Percentiles rank a stretch among this genome's conserved stretches.
These are phyloP conservation scores for Phlebopus sp. DNA, from an alignment of 1,284 basidiomycete genomes.

Conservation along the genomic window DNA sequence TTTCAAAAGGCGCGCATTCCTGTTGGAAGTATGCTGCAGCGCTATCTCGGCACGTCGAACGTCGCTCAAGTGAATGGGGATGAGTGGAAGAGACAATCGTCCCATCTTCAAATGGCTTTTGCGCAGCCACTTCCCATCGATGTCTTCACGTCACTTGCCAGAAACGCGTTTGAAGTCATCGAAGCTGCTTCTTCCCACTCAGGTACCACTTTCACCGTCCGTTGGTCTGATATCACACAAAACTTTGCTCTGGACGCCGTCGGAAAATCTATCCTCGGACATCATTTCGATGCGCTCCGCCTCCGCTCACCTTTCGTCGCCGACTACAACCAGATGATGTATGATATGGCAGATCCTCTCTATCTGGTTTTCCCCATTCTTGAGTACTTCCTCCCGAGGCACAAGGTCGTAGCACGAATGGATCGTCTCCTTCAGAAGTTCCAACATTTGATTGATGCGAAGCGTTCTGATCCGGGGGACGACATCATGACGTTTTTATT, in stretches of 20 bases:
- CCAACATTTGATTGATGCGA: background rate
- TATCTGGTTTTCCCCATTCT: conserved; percentile 20
- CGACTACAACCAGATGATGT: conserved; percentile 34
- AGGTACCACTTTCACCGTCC: conserved; percentile 15
- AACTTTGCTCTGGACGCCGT: conserved; percentile 32
- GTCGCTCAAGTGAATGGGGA: too few relatives aligned
- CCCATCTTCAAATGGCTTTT: conserved; percentile 26
- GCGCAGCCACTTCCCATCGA: conserved; percentile 26
- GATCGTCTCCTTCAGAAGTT: too few relatives aligned
- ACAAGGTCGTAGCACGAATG: too few relatives aligned
- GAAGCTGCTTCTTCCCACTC: conserved; percentile 10
- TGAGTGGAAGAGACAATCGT: conserved; percentile 7
- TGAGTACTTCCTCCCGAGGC: too few relatives aligned
- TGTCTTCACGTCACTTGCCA: conserved; percentile 23
- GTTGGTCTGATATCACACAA: conserved; percentile 29
- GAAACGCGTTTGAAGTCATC: conserved; percentile 24
- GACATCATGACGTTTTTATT: conserved; percentile 37
- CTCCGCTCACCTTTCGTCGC: conserved; percentile 30
- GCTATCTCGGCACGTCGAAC: conserved; percentile 1
- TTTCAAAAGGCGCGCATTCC: conserved; percentile 3
- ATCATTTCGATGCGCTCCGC: conserved; percentile 35
- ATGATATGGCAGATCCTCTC: conserved; percentile 28
- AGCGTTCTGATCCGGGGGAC: conserved; percentile 29
- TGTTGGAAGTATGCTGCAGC: conserved; percentile 3
- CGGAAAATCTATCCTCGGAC: conserved; percentile 33